These are phyloP conservation scores for Sorghum bicolor DNA, from an alignment of 176 grass and related monocot genomes.

Conservation along the genomic window DNA sequence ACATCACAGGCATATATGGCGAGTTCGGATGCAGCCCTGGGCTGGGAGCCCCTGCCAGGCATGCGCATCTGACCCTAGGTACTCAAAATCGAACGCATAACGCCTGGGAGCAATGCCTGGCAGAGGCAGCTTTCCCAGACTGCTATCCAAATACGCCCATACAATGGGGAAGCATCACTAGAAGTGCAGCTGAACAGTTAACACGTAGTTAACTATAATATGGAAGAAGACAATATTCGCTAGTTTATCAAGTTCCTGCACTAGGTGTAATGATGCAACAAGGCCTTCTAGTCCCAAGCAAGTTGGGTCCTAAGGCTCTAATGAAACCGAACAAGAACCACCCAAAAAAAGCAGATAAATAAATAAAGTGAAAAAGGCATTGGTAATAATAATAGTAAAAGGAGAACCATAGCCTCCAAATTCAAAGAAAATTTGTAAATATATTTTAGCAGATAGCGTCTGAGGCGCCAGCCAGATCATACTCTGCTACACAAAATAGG, in stretches of 20 bases:
- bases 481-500: neutral
- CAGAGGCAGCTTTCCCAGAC: neutral
- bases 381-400: neutral
- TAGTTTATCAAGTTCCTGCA: neutral
- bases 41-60: neutral
- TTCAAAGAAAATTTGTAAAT: neutral
- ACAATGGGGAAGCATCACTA: neutral
- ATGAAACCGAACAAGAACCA: neutral
- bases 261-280: neutral
- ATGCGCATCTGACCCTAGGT: neutral
- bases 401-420: conserved; percentile 7
- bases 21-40: neutral
- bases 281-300: neutral
- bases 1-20: neutral
- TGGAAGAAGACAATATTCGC: neutral
- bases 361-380: neutral
- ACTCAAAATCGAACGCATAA: neutral
- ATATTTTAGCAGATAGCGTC: neutral
- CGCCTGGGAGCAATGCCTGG: neutral
- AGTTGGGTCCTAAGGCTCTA: neutral
- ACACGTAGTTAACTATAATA: neutral
- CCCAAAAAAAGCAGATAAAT: neutral
- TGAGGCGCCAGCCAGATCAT: neutral
- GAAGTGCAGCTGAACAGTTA: neutral
- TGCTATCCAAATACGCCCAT: neutral